Evolutionary conservation across 1,139 yeast species (phyloP).

Genomic region (Candida pseudocylindracea): DNA sequence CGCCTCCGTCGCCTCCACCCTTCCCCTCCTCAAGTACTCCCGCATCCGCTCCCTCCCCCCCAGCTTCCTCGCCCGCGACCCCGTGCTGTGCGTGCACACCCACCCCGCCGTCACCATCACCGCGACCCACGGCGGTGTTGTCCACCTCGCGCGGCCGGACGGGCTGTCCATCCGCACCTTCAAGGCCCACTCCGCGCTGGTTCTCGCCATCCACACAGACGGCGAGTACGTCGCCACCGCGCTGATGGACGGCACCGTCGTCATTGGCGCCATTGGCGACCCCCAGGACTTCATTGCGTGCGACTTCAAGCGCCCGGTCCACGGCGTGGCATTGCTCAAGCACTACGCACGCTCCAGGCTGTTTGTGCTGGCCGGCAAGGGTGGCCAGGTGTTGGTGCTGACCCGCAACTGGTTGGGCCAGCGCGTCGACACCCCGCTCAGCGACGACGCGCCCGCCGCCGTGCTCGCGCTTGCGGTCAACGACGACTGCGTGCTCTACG

Average conservation of each 20-base stretch:
- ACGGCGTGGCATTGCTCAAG: slow-evolving; percentile 62
- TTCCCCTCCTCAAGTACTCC: slow-evolving; percentile 50
- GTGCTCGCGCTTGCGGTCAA: slow-evolving; percentile 40
- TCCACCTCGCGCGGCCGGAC: slow-evolving; percentile 43
- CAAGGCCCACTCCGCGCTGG: slow-evolving; percentile 72
- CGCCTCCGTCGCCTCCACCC: too few species aligned
- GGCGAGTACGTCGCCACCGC: slow-evolving; percentile 65
- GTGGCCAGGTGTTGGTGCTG: slow-evolving; percentile 60
- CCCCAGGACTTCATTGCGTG: slow-evolving; percentile 46
- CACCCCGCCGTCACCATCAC: slow-evolving; percentile 41
- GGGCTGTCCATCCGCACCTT: slow-evolving; percentile 42
- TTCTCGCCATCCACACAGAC: slow-evolving; percentile 49
- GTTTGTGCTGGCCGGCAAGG: slow-evolving; percentile 77
- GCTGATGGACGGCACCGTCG: slow-evolving; percentile 85
- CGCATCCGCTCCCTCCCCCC: slow-evolving; percentile 44
- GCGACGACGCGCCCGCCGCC: slow-evolving; percentile 49
- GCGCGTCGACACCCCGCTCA: slow-evolving; percentile 38
- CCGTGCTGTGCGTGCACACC: slow-evolving; percentile 47
- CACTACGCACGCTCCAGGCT: slow-evolving; percentile 37
- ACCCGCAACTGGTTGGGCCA: slow-evolving; percentile 76
- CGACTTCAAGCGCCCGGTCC: slow-evolving; percentile 77
- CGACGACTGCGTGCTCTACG: slow-evolving; percentile 58
- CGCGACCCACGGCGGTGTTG: slow-evolving; percentile 77
- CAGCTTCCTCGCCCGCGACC: slow-evolving; percentile 48
- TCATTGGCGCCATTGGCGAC: slow-evolving; percentile 48